Evolutionary conservation across 1,284 basidiomycete species (phyloP).

Genomic region (Ganoderma meredithae): DNA sequence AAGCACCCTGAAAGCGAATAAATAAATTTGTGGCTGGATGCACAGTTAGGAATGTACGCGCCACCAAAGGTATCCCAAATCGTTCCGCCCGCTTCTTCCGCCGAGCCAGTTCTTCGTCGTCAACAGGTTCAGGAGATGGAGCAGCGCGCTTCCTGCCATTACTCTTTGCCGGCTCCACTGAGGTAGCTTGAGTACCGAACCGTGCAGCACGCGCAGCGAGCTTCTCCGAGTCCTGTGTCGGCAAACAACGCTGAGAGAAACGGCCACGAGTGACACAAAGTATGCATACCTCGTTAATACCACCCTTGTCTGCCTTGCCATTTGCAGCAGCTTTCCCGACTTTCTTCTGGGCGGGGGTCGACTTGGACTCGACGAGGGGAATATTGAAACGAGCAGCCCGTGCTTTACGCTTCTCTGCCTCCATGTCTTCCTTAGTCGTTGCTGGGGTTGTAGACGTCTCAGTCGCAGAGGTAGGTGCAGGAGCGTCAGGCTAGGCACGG

Average conservation of each 20-base stretch:
- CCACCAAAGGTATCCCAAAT: conserved; percentile 49
- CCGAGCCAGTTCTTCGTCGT: conserved; percentile 64
- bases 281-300: conserved; percentile 38
- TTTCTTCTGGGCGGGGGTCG: conserved; percentile 29
- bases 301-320: conserved; percentile 27
- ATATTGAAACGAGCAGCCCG: conserved; percentile 76
- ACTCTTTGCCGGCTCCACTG: conserved; percentile 19
- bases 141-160: conserved; percentile 51
- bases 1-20: not conserved
- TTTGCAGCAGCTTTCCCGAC: conserved; percentile 27
- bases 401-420: conserved; percentile 63
- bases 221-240: conserved; percentile 54
- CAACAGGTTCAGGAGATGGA: conserved; percentile 50
- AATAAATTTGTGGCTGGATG: not conserved
- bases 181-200: conserved; percentile 50
- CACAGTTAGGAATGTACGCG: conserved; percentile 14
- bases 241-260: conserved; percentile 6
- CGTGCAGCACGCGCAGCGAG: conserved; percentile 55
- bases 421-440: conserved; percentile 47
- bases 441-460: conserved; percentile 21
- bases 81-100: conserved; percentile 69
- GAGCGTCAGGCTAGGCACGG: conserved; percentile 10
- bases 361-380: conserved; percentile 58
- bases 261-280: not conserved
- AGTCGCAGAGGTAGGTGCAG: conserved; percentile 16